phyloP scores from a whole-genome alignment of 2,329 filamentous ascomycete species.

The Ceratocystis papillata region DNA sequence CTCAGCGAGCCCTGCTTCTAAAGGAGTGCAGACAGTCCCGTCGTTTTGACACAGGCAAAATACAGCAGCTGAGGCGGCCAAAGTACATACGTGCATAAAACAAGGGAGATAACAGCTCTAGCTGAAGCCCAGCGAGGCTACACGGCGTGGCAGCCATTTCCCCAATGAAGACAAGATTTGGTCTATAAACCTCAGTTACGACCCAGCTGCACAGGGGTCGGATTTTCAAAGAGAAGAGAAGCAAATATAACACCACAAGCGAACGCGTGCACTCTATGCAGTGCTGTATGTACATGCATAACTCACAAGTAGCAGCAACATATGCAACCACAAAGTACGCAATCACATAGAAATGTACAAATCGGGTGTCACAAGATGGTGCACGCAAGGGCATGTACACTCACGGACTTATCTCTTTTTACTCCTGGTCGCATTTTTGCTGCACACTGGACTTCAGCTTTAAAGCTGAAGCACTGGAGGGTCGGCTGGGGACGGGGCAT shows the following conservation, averaged over 20 bases:
- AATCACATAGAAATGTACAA: not conserved
- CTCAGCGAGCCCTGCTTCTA: not conserved
- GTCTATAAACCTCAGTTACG: not conserved
- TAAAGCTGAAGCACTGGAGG: constrained; percentile 1
- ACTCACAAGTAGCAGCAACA: not conserved
- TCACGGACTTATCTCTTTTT: not conserved
- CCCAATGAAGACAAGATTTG: not conserved
- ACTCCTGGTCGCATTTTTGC: not conserved
- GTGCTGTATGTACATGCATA: not conserved
- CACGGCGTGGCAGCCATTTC: not conserved
- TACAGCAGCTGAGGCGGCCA: not conserved
- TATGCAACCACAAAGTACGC: not conserved
- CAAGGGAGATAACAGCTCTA: not conserved
- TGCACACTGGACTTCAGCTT: not conserved
- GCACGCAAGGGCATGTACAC: not conserved
- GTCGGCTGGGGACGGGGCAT: not conserved
- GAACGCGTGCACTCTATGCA: not conserved
- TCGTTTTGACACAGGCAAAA: not conserved
- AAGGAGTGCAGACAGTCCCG: not conserved
- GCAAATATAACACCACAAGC: too few relatives aligned
- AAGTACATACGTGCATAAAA: not conserved
- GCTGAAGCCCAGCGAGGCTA: not conserved
- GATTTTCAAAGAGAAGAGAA: too few relatives aligned
- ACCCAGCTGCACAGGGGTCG: constrained; percentile 5
- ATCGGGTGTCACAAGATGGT: constrained; percentile 1